These are phyloP conservation scores for Geranomyces michiganensis DNA, from an alignment of 192 early-diverging fungal species.

Conservation along the genomic window DNA sequence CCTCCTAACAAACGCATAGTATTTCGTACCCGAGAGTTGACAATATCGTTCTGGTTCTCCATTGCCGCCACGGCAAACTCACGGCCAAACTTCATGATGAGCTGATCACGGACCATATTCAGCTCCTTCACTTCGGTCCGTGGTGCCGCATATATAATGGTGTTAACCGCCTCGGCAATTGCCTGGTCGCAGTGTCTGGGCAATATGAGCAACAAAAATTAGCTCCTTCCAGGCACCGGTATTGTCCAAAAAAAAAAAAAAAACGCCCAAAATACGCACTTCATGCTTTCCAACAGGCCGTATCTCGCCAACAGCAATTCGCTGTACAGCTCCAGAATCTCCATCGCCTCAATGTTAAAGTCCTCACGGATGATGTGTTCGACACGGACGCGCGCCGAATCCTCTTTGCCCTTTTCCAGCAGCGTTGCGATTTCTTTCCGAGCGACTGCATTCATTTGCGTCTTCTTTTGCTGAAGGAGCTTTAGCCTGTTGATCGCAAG, in stretches of 20 bases:
- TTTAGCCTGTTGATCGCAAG: slow-evolving; percentile 84
- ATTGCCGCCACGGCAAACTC: slow-evolving; percentile 75
- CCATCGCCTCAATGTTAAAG: slow-evolving; percentile 88
- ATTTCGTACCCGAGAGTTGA: slow-evolving; percentile 69
- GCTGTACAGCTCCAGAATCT: slow-evolving; percentile 90
- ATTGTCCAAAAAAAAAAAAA: no score
- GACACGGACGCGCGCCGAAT: slow-evolving; percentile 81
- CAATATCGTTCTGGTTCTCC: slow-evolving; percentile 74
- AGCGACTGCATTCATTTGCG: slow-evolving; percentile 68
- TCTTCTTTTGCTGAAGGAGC: slow-evolving; percentile 87
- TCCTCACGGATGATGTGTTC: slow-evolving; percentile 96
- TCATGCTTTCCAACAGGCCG: slow-evolving; percentile 82
- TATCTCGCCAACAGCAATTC: slow-evolving; percentile 86
- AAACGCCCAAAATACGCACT: slow-evolving; percentile 55
- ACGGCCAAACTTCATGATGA: slow-evolving; percentile 81
- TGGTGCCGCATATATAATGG: slow-evolving; percentile 89
- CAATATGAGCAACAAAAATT: not conserved
- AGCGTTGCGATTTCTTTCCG: slow-evolving; percentile 82
- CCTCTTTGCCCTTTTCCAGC: slow-evolving; percentile 80
- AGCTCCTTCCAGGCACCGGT: no score
- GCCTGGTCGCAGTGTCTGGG: slow-evolving; percentile 73
- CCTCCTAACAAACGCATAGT: not conserved
- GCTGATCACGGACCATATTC: slow-evolving; percentile 43
- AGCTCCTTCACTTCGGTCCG: slow-evolving; percentile 87
- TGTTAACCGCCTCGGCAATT: slow-evolving; percentile 85